These are phyloP conservation scores for Kwoniella sp. DNA, from an alignment of 768 basidiomycete genomes.

Conservation along the genomic window DNA sequence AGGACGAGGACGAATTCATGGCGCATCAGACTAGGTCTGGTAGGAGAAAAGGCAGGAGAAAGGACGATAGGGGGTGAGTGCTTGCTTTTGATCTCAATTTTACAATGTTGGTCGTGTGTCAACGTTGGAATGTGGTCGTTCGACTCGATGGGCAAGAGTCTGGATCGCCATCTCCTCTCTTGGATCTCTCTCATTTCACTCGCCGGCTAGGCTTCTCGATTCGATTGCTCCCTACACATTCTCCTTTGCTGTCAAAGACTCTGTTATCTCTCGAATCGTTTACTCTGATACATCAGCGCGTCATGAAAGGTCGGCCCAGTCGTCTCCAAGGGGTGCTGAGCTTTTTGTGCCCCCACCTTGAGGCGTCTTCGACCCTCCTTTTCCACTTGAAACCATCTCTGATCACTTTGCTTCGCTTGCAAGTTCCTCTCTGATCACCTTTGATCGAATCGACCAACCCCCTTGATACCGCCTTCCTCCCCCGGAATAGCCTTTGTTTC, in stretches of 20 bases:
- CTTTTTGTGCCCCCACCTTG: neutral
- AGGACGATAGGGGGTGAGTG: constrained; percentile 21
- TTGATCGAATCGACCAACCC: neutral
- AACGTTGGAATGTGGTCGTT: too few relatives aligned
- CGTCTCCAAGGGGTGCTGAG: neutral
- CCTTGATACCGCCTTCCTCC: neutral
- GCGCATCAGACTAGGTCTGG: constrained; percentile 31
- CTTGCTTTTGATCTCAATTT: neutral
- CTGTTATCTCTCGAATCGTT: neutral
- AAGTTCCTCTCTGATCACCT: neutral
- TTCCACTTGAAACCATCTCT: neutral
- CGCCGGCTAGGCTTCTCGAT: neutral
- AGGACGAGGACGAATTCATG: constrained; percentile 35
- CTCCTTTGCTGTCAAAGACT: neutral
- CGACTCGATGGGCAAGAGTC: too few relatives aligned
- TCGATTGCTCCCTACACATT: neutral
- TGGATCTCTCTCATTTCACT: too few relatives aligned
- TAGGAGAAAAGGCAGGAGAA: constrained; percentile 17
- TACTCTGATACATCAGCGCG: neutral
- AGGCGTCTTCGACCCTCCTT: neutral
- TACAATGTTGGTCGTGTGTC: too few relatives aligned
- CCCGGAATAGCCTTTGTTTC: neutral
- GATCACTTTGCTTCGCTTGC: neutral
- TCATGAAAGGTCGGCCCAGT: neutral
- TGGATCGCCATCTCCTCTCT: too few relatives aligned